phyloP scores from a whole-genome alignment of 2,329 filamentous ascomycete genomes.

The Fusarium sp. region DNA sequence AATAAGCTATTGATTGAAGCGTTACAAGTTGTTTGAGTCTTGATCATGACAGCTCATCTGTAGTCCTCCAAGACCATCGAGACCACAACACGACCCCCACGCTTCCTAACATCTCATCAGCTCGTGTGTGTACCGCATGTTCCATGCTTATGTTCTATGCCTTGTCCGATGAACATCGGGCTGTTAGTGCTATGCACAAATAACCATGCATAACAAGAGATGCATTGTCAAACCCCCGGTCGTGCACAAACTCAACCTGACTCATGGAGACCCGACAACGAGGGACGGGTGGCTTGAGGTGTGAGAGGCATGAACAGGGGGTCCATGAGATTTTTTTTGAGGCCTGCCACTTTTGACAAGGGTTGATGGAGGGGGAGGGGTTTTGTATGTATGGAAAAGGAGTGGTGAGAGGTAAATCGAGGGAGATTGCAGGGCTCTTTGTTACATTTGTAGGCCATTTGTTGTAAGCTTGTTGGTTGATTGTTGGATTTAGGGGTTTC shows the following conservation, averaged over 20 bases:
- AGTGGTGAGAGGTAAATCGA: too few relatives aligned
- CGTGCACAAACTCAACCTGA: neutral
- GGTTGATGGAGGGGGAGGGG: neutral
- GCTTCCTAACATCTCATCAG: neutral
- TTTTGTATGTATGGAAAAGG: neutral
- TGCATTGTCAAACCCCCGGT: neutral
- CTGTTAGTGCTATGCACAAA: neutral
- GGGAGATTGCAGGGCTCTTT: neutral
- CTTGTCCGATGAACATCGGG: neutral
- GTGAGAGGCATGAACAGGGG: neutral
- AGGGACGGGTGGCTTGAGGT: neutral
- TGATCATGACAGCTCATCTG: neutral
- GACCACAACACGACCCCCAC: neutral
- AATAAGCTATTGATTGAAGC: neutral
- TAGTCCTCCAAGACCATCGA: neutral
- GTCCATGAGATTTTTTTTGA: neutral
- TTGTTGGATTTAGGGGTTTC: neutral
- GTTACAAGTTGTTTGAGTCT: neutral
- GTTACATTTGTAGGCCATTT: neutral
- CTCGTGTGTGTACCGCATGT: neutral
- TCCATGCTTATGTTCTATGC: neutral
- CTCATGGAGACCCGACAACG: neutral
- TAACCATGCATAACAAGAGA: neutral
- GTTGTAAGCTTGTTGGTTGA: neutral
- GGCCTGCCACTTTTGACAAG: slow-evolving; percentile 3